Base-by-base conservation (phyloP, 2,329 filamentous ascomycete genomes). In the Talaromyces islandicus region DNA sequence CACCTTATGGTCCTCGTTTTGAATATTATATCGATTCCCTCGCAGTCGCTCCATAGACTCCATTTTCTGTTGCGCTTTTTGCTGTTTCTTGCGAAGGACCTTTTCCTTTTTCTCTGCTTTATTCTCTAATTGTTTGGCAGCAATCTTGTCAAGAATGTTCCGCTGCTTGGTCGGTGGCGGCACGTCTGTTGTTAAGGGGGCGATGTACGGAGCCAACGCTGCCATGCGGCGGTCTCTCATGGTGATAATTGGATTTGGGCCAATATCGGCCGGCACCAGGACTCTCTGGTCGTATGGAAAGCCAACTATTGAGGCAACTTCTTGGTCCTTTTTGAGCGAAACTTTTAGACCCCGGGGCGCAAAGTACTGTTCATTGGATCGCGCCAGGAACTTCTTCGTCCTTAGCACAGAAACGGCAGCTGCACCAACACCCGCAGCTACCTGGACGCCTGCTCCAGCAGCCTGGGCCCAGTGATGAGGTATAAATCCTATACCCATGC, bases 401-500 rank as follows among this genome's bases (percentile, higher is more conserved):
- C 57, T 21, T 3, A 58, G 54, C 9, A 5, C 29, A 21, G 56
- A 19, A 7, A 62, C 57, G 11, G 54, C 56, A 2, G 57, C 43
- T 21, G 57, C 35, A 1, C 57, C 57, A 11, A 58, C 60, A 2
- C 48, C 57, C 2, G 60, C 60, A 19, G 32, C 57, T 14, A 62
- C 19, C 41, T 56, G 41, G 0, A 62, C 50, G 5, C 53, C 57
- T 3, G 32, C n/a, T 24, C 52, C 53, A 12, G 63, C 48, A 1
- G 52, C 6, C 32, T 52, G 50, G 7, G 60, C 60, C 62, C 62
- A 64, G 24, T 62, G 58, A 11, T 54, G 29, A 4, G 63, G 63
- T 5, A 64, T 60, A 6, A 59, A 54, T 19, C 63, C 63, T 9
- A 65, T 14, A 19, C 60, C 58, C 14, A 29, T 41, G 14, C 63